A percentile compares a stretch with the other conserved stretches of the same genome.
phyloP scores from a whole-genome alignment of 1,284 basidiomycete genomes.

The Ceratobasidium sp. region DNA sequence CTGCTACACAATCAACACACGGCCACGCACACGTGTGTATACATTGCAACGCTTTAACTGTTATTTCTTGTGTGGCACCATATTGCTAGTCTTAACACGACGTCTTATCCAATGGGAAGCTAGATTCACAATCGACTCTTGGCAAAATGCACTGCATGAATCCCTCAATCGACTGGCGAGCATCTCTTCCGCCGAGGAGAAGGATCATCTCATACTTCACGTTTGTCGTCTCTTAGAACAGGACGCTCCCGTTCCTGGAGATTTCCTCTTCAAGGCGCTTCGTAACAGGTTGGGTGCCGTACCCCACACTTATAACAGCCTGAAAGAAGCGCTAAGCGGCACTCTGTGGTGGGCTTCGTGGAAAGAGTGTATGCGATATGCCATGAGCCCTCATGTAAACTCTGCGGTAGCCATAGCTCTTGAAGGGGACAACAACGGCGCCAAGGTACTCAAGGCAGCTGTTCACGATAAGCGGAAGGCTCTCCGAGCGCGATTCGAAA shows the following conservation, averaged over 20 bases:
- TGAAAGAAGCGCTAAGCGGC: not conserved
- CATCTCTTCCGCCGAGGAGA: not conserved
- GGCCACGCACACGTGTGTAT: not conserved
- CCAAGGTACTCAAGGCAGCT: not conserved
- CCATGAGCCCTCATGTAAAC: not conserved
- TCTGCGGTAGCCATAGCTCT: not conserved
- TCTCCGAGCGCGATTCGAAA: not conserved
- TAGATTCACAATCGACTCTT: not conserved
- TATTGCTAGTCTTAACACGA: constrained; percentile 1
- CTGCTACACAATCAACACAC: not conserved
- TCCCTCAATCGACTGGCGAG: not conserved
- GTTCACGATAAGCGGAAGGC: not conserved
- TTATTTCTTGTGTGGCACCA: constrained; percentile 24
- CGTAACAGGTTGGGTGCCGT: not conserved
- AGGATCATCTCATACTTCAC: not conserved
- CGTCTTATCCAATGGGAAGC: not conserved
- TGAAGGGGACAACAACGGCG: not conserved
- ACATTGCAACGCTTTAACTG: constrained; percentile 35
- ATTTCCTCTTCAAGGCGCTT: not conserved
- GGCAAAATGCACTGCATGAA: not conserved
- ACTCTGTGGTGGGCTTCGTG: not conserved
- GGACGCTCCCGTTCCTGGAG: not conserved
- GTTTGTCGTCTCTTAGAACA: not conserved
- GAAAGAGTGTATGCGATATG: no score
- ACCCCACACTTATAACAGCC: not conserved